phyloP scores from a whole-genome alignment of 2,329 filamentous ascomycete species.

The Scytalidium lignicola region DNA sequence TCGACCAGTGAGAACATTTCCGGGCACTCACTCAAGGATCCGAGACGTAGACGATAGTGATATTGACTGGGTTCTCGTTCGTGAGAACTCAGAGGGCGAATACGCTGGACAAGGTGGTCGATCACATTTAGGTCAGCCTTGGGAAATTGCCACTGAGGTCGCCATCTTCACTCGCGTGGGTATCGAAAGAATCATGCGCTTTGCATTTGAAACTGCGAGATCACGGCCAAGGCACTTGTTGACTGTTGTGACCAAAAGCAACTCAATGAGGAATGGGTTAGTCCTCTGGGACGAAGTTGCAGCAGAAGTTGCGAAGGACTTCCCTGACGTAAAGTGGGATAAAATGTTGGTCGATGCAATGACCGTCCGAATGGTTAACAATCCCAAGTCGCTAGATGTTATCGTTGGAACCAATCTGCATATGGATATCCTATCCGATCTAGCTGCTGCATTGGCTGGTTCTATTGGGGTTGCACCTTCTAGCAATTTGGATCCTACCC shows the following conservation, averaged over 20 bases:
- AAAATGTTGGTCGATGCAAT: slow-evolving; percentile 58
- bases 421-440: slow-evolving; percentile 63
- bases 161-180: slow-evolving; percentile 55
- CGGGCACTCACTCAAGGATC: slow-evolving; percentile 50
- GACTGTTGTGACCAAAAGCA: slow-evolving; percentile 59
- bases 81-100: slow-evolving; percentile 61
- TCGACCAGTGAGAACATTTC: slow-evolving; percentile 52
- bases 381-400: slow-evolving; percentile 52
- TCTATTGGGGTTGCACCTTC: slow-evolving; percentile 68
- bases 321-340: slow-evolving; percentile 52
- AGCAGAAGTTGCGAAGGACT: slow-evolving; percentile 47
- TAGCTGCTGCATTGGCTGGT: slow-evolving; percentile 63
- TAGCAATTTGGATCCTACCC: slow-evolving; percentile 56
- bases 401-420: slow-evolving; percentile 57
- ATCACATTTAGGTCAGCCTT: slow-evolving; percentile 49
- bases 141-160: slow-evolving; percentile 57
- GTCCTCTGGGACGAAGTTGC: slow-evolving; percentile 62
- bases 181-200: slow-evolving; percentile 54
- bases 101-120: slow-evolving; percentile 59
- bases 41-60: slow-evolving; percentile 36
- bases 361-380: slow-evolving; percentile 47
- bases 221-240: slow-evolving; percentile 47
- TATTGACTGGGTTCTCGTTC: slow-evolving; percentile 59
- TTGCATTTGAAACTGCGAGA: slow-evolving; percentile 53
- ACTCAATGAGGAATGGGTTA: slow-evolving; percentile 60